These are phyloP conservation scores for Cucurbitaria berberidis DNA, from an alignment of 2,329 filamentous ascomycete genomes.

Conservation along the genomic window DNA sequence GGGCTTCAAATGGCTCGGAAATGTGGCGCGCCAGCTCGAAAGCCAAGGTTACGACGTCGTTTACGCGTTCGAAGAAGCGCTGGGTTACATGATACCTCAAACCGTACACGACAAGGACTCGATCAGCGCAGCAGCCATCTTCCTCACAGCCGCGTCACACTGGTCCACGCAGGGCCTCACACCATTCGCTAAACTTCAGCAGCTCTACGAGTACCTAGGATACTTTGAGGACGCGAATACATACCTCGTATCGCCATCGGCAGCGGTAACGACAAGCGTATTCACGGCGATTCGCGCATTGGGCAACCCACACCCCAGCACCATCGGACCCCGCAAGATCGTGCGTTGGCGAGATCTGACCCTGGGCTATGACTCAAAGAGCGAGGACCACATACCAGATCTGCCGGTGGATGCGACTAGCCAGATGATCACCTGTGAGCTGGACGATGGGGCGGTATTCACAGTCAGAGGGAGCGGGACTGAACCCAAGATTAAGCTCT, in stretches of 20 bases:
- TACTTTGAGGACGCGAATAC: conserved; percentile 69
- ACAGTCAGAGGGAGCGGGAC: conserved; percentile 68
- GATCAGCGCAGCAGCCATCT: conserved; percentile 65
- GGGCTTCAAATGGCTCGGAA: conserved; percentile 73
- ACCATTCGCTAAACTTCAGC: conserved; percentile 62
- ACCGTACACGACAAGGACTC: conserved; percentile 71
- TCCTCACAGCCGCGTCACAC: conserved; percentile 60
- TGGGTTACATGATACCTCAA: conserved; percentile 70
- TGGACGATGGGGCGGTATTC: conserved; percentile 62
- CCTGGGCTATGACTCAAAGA: conserved; percentile 64
- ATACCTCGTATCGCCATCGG: conserved; percentile 65
- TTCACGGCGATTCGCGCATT: conserved; percentile 61
- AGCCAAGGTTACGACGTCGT: conserved; percentile 57
- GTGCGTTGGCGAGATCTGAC: conserved; percentile 68
- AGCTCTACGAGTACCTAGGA: conserved; percentile 63
- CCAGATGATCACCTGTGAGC: conserved; percentile 69
- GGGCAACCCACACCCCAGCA: conserved; percentile 51
- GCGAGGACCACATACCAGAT: conserved; percentile 57
- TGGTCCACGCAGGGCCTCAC: conserved; percentile 62
- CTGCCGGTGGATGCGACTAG: conserved; percentile 63
- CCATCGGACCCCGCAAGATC: conserved; percentile 60
- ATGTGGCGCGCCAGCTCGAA: conserved; percentile 61
- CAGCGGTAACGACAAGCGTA: conserved; percentile 58
- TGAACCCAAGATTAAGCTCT: conserved; percentile 70
- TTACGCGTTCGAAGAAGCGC: conserved; percentile 69